Base-by-base conservation (phyloP, 192 early-diverging fungal genomes). In the Dissophora globulifera region DNA sequence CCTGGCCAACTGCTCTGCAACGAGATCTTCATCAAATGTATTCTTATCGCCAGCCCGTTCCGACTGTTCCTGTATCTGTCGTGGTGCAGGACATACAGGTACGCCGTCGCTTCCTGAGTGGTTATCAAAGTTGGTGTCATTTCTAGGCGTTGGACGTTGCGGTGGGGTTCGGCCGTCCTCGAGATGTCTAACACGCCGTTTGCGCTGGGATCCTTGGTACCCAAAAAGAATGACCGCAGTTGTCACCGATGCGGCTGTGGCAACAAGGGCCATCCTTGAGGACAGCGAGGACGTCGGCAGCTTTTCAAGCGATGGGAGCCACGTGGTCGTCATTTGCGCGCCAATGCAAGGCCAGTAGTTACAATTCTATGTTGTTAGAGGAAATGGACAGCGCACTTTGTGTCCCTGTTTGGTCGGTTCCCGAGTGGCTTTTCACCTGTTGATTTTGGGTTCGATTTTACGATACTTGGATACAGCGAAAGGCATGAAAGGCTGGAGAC, bases 1-100 rank as follows among this genome's bases (percentile, higher is more conserved):
- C 30, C 94, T 84, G 2, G 94, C 84, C 32, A 99, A 76, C 74
- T 98, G 96, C 69, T 98, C 94, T 20, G 86, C 80, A 17, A 96
- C 87, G 16, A 97, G 79, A 8, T 88, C 80, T 67, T 95, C 93
- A 29, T 87, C 83, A 60, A 79, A 79, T 27, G 22, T 50, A 15
- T 54, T 13, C 2, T 56, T 45, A 12, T 43, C 29, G 13, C 52
- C 42, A 1, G 32, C 46, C 17, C 38, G 62, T 22, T 69, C 30
- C 11, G 38, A 31, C 17, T n/a, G 26, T 26, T 35, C 23, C 20
- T 62, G 41, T 16, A 47, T 29, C 26, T 30, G 35, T 11, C 23
- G 41, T n/a, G 32, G 51, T n/a, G n/a, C n/a, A n/a, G n/a, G n/a
- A n/a, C n/a, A n/a, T n/a, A n/a, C n/a, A n/a, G n/a, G n/a, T n/a